phyloP scores from a whole-genome alignment of 2,329 filamentous ascomycete genomes.

The Aspergillus sp. region DNA sequence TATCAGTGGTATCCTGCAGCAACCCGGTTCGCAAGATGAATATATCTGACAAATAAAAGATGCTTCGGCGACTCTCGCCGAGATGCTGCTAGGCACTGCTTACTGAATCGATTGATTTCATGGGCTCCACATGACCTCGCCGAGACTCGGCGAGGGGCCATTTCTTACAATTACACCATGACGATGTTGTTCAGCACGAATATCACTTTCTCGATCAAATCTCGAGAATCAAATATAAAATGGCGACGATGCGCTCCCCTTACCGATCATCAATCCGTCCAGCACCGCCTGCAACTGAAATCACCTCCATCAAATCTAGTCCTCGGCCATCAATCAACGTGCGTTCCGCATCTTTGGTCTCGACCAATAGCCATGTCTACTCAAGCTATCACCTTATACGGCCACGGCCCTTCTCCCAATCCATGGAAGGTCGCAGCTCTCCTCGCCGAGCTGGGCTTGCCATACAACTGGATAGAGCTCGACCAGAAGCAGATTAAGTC shows the following conservation, averaged over 20 bases:
- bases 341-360: background rate
- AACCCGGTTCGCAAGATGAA: background rate
- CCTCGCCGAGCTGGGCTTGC: slow-evolving; percentile 40
- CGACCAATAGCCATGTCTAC: background rate
- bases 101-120: background rate
- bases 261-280: background rate
- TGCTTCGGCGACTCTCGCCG: background rate
- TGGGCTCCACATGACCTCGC: background rate
- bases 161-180: background rate
- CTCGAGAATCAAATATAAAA: background rate
- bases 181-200: background rate
- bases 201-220: background rate
- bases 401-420: slow-evolving; percentile 4
- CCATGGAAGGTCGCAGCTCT: slow-evolving; percentile 49
- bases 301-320: background rate
- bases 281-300: background rate
- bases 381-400: background rate
- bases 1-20: background rate
- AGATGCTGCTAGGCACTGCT: background rate
- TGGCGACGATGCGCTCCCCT: background rate
- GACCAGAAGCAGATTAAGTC: slow-evolving; percentile 49
- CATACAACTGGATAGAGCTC: slow-evolving; percentile 36
- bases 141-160: background rate
- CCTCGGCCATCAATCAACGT: background rate
- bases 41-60: background rate